These are phyloP conservation scores for Russula virescens DNA, from an alignment of 768 basidiomycete genomes.

Conservation along the genomic window DNA sequence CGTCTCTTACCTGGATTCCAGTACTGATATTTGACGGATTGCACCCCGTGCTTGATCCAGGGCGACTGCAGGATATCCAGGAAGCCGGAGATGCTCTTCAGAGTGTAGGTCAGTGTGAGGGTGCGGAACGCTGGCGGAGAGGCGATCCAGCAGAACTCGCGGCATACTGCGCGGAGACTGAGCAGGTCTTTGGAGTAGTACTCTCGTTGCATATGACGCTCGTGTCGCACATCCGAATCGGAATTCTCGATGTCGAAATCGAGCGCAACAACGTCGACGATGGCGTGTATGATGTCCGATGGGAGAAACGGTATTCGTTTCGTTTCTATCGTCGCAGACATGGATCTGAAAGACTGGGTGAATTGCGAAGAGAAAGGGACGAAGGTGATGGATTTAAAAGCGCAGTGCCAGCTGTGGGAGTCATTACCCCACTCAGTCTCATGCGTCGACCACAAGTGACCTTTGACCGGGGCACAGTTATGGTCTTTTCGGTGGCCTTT, in stretches of 20 bases:
- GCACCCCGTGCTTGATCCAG: constrained; percentile 3
- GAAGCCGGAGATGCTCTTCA: constrained; percentile 9
- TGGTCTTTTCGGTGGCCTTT: background rate
- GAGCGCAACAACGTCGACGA: constrained; percentile 1
- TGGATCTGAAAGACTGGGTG: background rate
- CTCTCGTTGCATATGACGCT: background rate
- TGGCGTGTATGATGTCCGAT: constrained; percentile 6
- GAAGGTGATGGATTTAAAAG: background rate
- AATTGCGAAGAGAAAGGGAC: background rate
- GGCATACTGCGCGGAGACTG: constrained; percentile 7
- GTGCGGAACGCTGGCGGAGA: constrained; percentile 9
- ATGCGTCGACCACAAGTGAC: background rate
- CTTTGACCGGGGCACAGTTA: too few species aligned
- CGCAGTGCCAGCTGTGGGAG: background rate
- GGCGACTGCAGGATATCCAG: constrained; percentile 5
- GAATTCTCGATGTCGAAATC: constrained; percentile 1
- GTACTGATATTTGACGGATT: constrained; percentile 10
- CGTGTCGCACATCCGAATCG: background rate
- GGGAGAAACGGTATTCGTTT: constrained; percentile 1
- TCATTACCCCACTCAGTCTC: background rate
- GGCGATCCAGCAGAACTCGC: constrained; percentile 6
- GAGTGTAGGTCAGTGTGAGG: constrained; percentile 12
- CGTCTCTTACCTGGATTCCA: constrained; percentile 15
- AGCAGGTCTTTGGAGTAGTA: constrained; percentile 2
- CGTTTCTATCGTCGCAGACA: background rate